Base-by-base conservation (phyloP, 345 rosid species). In the Geranium brycei region DNA sequence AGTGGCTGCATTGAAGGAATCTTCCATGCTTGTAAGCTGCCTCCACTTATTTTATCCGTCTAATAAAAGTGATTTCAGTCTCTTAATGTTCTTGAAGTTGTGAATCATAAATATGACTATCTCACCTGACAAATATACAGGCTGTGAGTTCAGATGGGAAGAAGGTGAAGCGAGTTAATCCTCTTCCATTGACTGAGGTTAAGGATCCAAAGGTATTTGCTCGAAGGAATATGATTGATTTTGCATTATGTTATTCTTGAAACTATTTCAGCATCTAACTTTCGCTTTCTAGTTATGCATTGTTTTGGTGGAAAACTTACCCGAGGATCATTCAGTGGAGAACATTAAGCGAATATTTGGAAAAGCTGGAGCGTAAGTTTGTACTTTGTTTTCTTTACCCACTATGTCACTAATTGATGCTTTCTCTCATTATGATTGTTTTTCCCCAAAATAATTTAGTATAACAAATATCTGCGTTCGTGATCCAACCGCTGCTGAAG, bases 241-340 rank as follows among this genome's bases (percentile, higher is more conserved):
- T 23, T 13, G 62, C 23, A 41, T 18, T 18, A 7, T 51, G n/a
- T 77, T 65, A 19, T 51, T 58, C 59, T 11, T 0, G 15, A 13
- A 40, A 31, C 59, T 15, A 61, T 65, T 47, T 55, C 55, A 17
- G 61, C 67, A 63, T 58, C 78, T 78, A 72, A 77, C 73, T 64
- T 80, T 47, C 75, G 80, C 75, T 68, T 80, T 71, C 63, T 75
- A 92, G 98, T 74, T 79, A 55, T 81, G 67, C 78, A 86, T 95
- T 75, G 98, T 89, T 73, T 75, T 92, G 84, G 91, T 86, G 66
- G 98, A 92, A 79, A 92, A 92, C 69, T 79, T 92, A 74, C 98
- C 98, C 15, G 86, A 77, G 66, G 91, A 89, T 81, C 93, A 86
- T 77, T 87, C 97, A 8, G 77, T 74, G 57, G 83, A 80, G 76